Percentiles rank a stretch among this genome's conserved stretches.
Evolutionary conservation across 768 basidiomycete genomes (phyloP).

Genomic region (Trametes coccinea): DNA sequence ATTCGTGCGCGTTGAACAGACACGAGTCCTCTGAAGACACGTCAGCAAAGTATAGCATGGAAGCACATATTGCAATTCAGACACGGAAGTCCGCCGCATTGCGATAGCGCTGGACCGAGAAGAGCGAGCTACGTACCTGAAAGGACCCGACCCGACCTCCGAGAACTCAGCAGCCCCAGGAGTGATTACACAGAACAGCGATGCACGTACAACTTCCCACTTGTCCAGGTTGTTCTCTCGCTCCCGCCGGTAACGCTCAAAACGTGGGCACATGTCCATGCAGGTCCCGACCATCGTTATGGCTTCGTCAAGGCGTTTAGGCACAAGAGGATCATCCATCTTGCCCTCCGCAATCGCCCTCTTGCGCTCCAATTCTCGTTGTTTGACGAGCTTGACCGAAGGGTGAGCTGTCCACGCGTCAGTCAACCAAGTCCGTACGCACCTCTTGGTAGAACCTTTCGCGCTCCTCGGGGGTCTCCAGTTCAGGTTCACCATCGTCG

Average conservation of each 20-base stretch:
- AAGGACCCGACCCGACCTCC: conserved; percentile 20
- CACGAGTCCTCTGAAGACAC: background rate
- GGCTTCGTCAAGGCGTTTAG: conserved; percentile 82
- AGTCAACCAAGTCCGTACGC: conserved; percentile 23
- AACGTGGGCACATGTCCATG: conserved; percentile 91
- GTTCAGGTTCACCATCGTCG: conserved; percentile 42
- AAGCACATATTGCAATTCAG: background rate
- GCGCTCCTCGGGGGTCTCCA: conserved; percentile 62
- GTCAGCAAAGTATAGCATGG: background rate
- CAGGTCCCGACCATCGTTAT: conserved; percentile 94
- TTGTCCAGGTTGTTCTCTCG: conserved; percentile 84
- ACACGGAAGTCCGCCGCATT: background rate
- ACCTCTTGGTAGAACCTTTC: conserved; percentile 77
- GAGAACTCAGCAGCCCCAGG: conserved; percentile 14
- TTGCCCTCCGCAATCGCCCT: conserved; percentile 78
- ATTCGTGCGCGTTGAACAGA: background rate
- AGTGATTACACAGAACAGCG: background rate
- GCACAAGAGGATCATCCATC: conserved; percentile 83
- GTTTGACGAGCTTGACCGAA: conserved; percentile 56
- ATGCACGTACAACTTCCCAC: conserved; percentile 74
- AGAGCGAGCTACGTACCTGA: conserved; percentile 10
- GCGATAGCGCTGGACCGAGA: background rate
- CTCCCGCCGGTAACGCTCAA: conserved; percentile 89
- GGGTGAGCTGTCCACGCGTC: conserved; percentile 21
- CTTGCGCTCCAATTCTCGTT: conserved; percentile 70